phyloP scores from a whole-genome alignment of 441 rosid genomes.

The Brassica hybrid region DNA sequence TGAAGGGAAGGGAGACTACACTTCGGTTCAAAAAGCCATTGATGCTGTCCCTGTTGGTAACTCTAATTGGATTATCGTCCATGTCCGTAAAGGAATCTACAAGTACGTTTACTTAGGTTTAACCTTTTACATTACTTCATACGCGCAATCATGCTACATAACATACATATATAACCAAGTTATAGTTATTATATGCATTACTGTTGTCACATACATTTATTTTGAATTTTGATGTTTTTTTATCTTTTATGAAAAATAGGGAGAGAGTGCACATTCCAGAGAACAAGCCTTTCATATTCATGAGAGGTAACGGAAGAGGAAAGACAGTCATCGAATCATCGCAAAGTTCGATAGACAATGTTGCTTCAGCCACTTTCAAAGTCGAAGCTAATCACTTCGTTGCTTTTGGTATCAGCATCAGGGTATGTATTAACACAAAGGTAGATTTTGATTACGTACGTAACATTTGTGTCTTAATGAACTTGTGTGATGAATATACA shows the following conservation, averaged over 20 bases:
- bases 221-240: not conserved
- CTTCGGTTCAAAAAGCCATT: conserved; percentile 75
- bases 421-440: conserved; percentile 47
- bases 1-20: conserved; percentile 75
- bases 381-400: conserved; percentile 67
- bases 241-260: conserved; percentile 40
- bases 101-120: not conserved
- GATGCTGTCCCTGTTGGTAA: conserved; percentile 72
- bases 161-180: conserved; percentile 8
- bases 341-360: conserved; percentile 59
- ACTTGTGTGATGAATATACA: conserved; percentile 34
- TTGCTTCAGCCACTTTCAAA: conserved; percentile 72
- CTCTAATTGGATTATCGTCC: conserved; percentile 73
- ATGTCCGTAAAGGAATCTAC: conserved; percentile 37
- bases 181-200: not conserved
- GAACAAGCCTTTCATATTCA: conserved; percentile 64
- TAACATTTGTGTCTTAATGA: not conserved
- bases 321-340: conserved; percentile 65
- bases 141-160: not conserved
- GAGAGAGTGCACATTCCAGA: conserved; percentile 77
- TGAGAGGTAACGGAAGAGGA: conserved; percentile 96
- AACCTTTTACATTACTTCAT: not conserved
- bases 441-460: not conserved
- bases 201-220: conserved; percentile 5
- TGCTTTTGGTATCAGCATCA: conserved; percentile 84